phyloP scores from a whole-genome alignment of 164 flowering plant species.

The Protea cynaroides region DNA sequence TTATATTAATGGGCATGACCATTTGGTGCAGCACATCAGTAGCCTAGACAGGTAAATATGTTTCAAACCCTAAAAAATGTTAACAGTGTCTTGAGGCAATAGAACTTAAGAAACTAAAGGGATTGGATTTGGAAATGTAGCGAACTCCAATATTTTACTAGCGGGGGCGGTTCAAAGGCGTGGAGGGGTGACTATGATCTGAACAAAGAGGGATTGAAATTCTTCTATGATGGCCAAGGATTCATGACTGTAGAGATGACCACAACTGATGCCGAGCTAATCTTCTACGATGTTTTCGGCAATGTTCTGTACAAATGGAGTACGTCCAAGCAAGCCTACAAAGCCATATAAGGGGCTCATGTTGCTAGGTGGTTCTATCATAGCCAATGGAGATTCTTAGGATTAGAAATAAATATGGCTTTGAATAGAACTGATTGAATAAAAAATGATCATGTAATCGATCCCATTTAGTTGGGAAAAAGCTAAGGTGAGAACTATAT shows the following conservation, averaged over 20 bases:
- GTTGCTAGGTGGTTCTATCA: neutral
- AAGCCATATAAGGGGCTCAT: neutral
- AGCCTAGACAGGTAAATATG: constrained; percentile 33
- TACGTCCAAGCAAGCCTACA: constrained; percentile 23
- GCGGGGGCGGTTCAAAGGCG: constrained; percentile 79
- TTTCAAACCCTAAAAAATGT: neutral
- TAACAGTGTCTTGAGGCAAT: neutral
- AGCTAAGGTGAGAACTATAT: too few relatives aligned
- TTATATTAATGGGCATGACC: constrained; percentile 67
- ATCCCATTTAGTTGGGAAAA: too few relatives aligned
- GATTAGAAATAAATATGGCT: too few relatives aligned
- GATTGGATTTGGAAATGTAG: constrained; percentile 24
- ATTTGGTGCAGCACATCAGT: constrained; percentile 54
- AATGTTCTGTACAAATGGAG: constrained; percentile 34
- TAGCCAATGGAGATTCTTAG: neutral
- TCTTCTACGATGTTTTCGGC: constrained; percentile 50
- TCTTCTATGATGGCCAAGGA: constrained; percentile 56
- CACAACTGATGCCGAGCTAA: constrained; percentile 15
- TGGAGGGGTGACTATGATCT: constrained; percentile 52
- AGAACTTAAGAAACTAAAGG: too few relatives aligned
- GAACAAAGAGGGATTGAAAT: constrained; percentile 27
- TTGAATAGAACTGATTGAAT: too few relatives aligned
- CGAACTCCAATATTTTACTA: constrained; percentile 49
- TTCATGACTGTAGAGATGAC: constrained; percentile 19
- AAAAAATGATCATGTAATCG: too few relatives aligned